Evolutionary conservation across 192 early-diverging fungal genomes (phyloP).

Genomic region (Mortierella antarctica): DNA sequence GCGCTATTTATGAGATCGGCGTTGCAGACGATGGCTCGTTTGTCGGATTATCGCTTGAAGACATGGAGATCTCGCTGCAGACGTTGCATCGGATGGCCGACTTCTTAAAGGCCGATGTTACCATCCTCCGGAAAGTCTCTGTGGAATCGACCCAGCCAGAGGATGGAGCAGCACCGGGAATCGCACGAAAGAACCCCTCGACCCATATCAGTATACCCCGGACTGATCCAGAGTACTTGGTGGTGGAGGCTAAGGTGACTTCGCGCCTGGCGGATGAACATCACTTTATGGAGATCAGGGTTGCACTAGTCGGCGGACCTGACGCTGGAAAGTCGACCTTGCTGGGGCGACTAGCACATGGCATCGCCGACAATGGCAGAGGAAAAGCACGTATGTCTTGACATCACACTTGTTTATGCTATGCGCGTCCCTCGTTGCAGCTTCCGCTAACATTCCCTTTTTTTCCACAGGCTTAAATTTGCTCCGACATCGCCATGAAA

Average conservation of each 20-base stretch:
- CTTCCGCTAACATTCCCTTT: neutral
- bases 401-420: neutral
- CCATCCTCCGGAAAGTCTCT: slow-evolving; percentile 64
- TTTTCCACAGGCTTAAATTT: slow-evolving; percentile 71
- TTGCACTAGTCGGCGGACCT: slow-evolving; percentile 85
- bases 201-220: slow-evolving; percentile 32
- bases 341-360: slow-evolving; percentile 83
- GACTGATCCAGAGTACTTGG: slow-evolving; percentile 58
- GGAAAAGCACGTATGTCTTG: slow-evolving; percentile 71
- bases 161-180: slow-evolving; percentile 29
- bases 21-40: slow-evolving; percentile 87
- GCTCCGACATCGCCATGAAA: slow-evolving; percentile 91
- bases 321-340: slow-evolving; percentile 90
- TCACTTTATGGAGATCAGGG: slow-evolving; percentile 81
- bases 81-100: slow-evolving; percentile 75
- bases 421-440: neutral
- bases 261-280: slow-evolving; percentile 68
- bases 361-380: slow-evolving; percentile 85
- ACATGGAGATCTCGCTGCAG: slow-evolving; percentile 69
- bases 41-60: slow-evolving; percentile 70
- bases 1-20: slow-evolving; percentile 90
- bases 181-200: slow-evolving; percentile 17
- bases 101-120: slow-evolving; percentile 73
- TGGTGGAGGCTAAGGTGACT: slow-evolving; percentile 83
- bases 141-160: slow-evolving; percentile 49